These are phyloP conservation scores for Globisporangium emineosum DNA, from an alignment of 352 stramenopile genomes.

Conservation along the genomic window DNA sequence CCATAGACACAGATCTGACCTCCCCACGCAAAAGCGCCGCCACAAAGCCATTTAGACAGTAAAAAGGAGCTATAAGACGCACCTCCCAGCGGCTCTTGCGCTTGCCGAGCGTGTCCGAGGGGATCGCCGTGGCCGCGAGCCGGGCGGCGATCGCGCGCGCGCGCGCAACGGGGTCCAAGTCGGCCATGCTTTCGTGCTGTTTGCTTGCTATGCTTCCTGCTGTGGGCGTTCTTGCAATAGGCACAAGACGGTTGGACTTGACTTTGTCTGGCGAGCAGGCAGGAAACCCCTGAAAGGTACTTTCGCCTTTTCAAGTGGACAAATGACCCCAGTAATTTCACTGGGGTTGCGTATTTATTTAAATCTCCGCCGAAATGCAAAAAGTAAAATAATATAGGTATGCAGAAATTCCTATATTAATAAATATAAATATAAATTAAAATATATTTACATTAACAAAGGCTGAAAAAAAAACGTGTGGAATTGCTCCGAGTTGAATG, in stretches of 20 bases:
- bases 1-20: background rate
- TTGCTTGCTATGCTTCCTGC: background rate
- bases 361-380: too few species aligned
- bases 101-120: constrained; percentile 70
- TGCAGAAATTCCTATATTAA: too few species aligned
- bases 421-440: too few species aligned
- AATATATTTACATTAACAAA: too few species aligned
- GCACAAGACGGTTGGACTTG: background rate
- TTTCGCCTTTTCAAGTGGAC: too few species aligned
- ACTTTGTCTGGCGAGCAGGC: background rate
- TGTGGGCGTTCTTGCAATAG: background rate
- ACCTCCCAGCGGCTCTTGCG: constrained; percentile 86
- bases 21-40: background rate
- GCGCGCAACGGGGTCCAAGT: constrained; percentile 72
- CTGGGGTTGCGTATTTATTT: too few species aligned
- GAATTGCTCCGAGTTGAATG: too few species aligned
- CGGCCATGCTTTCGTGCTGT: constrained; percentile 26
- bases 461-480: too few species aligned
- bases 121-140: constrained; percentile 67
- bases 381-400: too few species aligned
- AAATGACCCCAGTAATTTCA: too few species aligned
- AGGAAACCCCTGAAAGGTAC: too few species aligned
- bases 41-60: constrained; percentile 9
- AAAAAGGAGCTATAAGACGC: constrained; percentile 17
- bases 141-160: constrained; percentile 82